Percentiles rank a stretch among this genome's conserved stretches.
These are phyloP conservation scores for Paecilomyces sp. DNA, from an alignment of 2,329 filamentous ascomycete species.

Conservation along the genomic window DNA sequence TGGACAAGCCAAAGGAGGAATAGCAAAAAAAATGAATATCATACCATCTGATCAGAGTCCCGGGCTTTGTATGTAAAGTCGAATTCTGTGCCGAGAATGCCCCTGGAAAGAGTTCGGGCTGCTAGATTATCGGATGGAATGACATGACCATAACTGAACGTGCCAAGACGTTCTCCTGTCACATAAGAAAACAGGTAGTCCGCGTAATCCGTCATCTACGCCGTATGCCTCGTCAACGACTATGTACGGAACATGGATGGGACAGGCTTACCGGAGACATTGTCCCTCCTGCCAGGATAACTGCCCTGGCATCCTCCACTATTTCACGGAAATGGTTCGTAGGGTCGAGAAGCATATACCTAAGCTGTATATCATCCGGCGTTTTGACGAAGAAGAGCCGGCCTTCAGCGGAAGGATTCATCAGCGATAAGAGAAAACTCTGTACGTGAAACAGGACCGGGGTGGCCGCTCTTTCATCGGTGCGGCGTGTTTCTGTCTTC, in stretches of 20 bases:
- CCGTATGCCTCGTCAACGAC: slow-evolving; percentile 3
- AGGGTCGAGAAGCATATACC: slow-evolving; percentile 84
- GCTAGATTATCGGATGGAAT: slow-evolving; percentile 76
- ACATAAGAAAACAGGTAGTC: slow-evolving; percentile 79
- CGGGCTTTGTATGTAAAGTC: slow-evolving; percentile 85
- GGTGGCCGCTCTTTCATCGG: slow-evolving; percentile 26
- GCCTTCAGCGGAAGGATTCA: slow-evolving; percentile 69
- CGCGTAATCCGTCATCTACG: slow-evolving; percentile 73
- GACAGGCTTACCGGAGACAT: slow-evolving; percentile 68
- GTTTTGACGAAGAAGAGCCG: slow-evolving; percentile 50
- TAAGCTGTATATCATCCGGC: slow-evolving; percentile 53
- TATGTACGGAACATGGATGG: slow-evolving; percentile 4
- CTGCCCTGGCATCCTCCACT: slow-evolving; percentile 73
- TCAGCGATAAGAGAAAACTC: slow-evolving; percentile 69
- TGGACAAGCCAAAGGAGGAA: not conserved
- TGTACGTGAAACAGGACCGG: slow-evolving; percentile 58
- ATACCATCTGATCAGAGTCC: slow-evolving; percentile 56
- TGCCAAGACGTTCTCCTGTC: slow-evolving; percentile 56
- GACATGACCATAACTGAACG: slow-evolving; percentile 88
- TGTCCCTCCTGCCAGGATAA: slow-evolving; percentile 88
- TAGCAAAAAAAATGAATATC: slow-evolving; percentile 1
- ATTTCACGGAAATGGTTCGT: slow-evolving; percentile 87
- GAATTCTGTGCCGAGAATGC: slow-evolving; percentile 50
- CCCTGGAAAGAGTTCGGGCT: slow-evolving; percentile 60
- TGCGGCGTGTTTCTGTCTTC: slow-evolving; percentile 35